Evolutionary conservation across 2,329 filamentous ascomycete species (phyloP).

Genomic region (Myriosclerotinia scirpicola): DNA sequence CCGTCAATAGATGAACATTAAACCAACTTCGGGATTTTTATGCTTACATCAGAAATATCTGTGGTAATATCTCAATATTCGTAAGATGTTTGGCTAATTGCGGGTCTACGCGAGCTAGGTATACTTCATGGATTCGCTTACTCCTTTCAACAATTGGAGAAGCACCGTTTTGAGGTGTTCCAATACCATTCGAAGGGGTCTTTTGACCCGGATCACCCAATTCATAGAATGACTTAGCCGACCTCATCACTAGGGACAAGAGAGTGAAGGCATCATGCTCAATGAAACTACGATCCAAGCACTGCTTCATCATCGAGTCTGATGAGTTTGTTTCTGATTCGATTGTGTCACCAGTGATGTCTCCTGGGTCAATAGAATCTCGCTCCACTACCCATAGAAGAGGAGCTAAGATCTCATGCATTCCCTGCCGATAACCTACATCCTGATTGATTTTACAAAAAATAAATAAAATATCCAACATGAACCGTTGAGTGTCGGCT

Average conservation of each 20-base stretch:
- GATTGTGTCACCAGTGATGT: conserved; percentile 41
- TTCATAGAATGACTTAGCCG: conserved; percentile 83
- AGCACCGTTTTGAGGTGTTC: conserved; percentile 42
- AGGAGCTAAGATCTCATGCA: conserved; percentile 94
- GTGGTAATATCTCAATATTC: conserved; percentile 85
- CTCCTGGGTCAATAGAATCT: conserved; percentile 65
- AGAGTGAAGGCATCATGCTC: conserved; percentile 90
- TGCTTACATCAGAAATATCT: conserved; percentile 88
- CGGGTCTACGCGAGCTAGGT: conserved; percentile 76
- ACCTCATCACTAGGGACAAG: conserved; percentile 85
- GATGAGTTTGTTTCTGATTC: conserved; percentile 8
- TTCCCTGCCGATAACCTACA: conserved; percentile 91
- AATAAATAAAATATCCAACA: conserved; percentile 88
- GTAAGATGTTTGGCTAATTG: conserved; percentile 78
- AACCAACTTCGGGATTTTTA: conserved; percentile 15
- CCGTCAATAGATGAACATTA: conserved; percentile 17
- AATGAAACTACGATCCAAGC: conserved; percentile 70
- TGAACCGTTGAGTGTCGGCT: conserved; percentile 71
- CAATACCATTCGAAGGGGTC: conserved; percentile 36
- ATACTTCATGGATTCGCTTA: conserved; percentile 80
- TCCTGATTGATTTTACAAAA: conserved; percentile 91
- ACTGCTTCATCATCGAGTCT: conserved; percentile 52
- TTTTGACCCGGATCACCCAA: conserved; percentile 46
- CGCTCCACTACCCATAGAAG: conserved; percentile 80
- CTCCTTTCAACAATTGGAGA: conserved; percentile 83